Conservation (phyloP, 2,329 filamentous ascomycete genomes). For the Fusarium azukiicola region DNA sequence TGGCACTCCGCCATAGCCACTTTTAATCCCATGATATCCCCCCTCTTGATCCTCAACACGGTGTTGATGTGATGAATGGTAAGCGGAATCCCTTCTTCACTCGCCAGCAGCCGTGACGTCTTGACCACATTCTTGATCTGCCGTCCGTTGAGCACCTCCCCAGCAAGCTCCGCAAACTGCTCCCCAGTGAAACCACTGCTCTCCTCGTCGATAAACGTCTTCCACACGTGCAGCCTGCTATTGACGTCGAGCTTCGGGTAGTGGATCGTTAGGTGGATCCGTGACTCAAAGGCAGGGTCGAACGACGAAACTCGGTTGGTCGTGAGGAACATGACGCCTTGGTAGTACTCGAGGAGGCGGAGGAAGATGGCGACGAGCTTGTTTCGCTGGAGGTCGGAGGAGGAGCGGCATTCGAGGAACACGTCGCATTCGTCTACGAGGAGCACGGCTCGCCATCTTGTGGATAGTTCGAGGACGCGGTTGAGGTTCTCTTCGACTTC, state of each 20-base stretch:
- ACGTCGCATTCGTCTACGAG: constrained; percentile 33
- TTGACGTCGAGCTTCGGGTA: constrained; percentile 20
- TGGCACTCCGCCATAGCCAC: background rate
- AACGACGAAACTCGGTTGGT: constrained; percentile 31
- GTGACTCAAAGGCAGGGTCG: constrained; percentile 29
- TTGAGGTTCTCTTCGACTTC: constrained; percentile 28
- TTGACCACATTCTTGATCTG: constrained; percentile 40
- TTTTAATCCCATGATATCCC: background rate
- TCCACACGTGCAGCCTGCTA: constrained; percentile 21
- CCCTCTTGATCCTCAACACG: constrained; percentile 26
- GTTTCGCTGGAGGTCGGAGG: constrained; percentile 21
- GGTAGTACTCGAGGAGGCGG: constrained; percentile 27
- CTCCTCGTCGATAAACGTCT: constrained; percentile 16
- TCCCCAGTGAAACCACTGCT: background rate
- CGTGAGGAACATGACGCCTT: constrained; percentile 34
- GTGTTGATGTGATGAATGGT: constrained; percentile 11
- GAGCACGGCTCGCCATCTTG: constrained; percentile 32
- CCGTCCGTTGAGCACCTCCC: constrained; percentile 31
- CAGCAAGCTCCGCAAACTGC: constrained; percentile 14
- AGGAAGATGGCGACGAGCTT: constrained; percentile 37
- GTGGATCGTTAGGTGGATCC: constrained; percentile 32
- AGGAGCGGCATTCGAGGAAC: constrained; percentile 31
- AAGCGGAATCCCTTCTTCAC: background rate
- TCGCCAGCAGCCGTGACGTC: constrained; percentile 26
- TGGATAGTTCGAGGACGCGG: constrained; percentile 32